Evolutionary conservation across 805 yeast species (phyloP), one percentile per base, ranked within the genome.

Genomic region (Candida chauliodis): DNA sequence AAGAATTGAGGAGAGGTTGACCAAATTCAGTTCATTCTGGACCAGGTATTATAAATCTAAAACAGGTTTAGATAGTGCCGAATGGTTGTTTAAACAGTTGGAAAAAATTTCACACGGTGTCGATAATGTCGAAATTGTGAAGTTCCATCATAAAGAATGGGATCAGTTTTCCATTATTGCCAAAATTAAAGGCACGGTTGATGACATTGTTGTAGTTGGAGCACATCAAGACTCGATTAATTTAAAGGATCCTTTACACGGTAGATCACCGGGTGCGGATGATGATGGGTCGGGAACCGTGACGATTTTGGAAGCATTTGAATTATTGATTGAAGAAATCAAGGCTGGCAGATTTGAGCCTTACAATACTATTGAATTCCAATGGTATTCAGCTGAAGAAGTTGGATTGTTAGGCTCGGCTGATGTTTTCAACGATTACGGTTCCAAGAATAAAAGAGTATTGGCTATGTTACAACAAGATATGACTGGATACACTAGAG

Each of bases 301-400:
- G 4, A 81, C 95, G 2, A 74, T 77, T 23, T 58, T 88, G 38
- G 95, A 89, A 56, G 79, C 88, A 1, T 71, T 88, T 49, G 71
- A 91, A 45, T 62, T 87, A 20, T 57, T 74, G 3, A 65, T 61
- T 23, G 65, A 62, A 21, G 55, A 58, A 18, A 50, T 55, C 31
- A 52, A 46, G 11, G 55, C 56, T 18, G 52, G 45, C 10, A 28
- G 47, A 3, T 71, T 71, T 47, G 50, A 61, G 41, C 88, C 90
- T 9, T 62, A 72, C 30, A 85, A 87, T 60, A 77, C 95, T 0
- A 59, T 90, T 13, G 95, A 91, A 56, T 90, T 90, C 66, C 97
- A 90, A 60, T 91, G 88, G 71, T 90, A 88, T 64, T 77, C 95
- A 19, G 97, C 95, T 2, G 97, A 90, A 63, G 98, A 90, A 68